Evolutionary conservation across 2,329 filamentous ascomycete species (phyloP).

Genomic region (Colletotrichum horii): DNA sequence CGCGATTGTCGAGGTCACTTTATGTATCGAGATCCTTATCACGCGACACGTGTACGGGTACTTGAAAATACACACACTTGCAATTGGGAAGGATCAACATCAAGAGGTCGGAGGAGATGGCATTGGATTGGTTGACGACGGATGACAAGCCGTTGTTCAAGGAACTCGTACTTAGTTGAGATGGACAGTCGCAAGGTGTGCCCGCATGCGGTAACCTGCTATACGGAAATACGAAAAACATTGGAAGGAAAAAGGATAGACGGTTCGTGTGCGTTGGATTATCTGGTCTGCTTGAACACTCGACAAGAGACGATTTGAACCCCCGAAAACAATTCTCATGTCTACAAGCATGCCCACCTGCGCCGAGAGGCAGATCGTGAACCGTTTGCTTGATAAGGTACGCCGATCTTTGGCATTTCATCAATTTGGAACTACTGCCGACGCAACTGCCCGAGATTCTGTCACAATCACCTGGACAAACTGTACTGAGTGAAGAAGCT

Average conservation of each 20-base stretch:
- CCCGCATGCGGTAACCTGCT: no score
- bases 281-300: neutral
- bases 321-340: neutral
- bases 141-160: neutral
- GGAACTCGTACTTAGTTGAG: neutral
- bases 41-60: neutral
- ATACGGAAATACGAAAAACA: no score
- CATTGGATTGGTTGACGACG: neutral
- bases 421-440: rapidly evolving
- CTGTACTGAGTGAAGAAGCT: neutral
- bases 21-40: neutral
- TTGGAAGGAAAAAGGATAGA: no score
- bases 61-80: neutral
- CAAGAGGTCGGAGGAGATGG: neutral
- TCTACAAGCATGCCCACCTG: neutral
- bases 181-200: neutral
- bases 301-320: neutral
- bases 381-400: rapidly evolving
- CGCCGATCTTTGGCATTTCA: neutral
- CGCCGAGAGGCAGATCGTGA: neutral
- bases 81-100: neutral
- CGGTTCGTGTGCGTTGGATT: neutral
- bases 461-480: neutral
- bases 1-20: neutral
- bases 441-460: neutral